Evolutionary conservation across 768 basidiomycete genomes (phyloP), one percentile per base, ranked within the genome.

Genomic region (Hysterangium stoloniferum): DNA sequence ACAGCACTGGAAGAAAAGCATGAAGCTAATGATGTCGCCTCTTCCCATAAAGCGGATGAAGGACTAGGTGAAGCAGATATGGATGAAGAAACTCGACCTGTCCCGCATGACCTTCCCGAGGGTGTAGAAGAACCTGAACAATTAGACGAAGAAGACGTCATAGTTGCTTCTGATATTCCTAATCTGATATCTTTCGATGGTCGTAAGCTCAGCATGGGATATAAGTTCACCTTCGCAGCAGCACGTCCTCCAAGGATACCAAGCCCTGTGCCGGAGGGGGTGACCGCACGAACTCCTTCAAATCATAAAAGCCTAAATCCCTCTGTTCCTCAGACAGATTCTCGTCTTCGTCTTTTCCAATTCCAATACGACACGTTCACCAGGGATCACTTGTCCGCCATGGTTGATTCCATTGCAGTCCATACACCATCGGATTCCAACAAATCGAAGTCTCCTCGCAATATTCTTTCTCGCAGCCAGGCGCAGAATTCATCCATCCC

Each of bases 351-450:
- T 11, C 74, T 97, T 32, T 97, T 98, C 68, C 86, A 92, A 61
- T 87, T 93, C 45, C 83, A 91, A 56, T 98, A 97, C 61, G 95
- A 99, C 64, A 97, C 95, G 0, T 94, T 88, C 61, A 99, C 95
- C 1, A 80, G 92, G 37, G 88, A 95, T 19, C 91, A 96, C 62
- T 78, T 98, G 36, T 91, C 90, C 2, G 91, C 88, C 0, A 78
- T 98, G 68, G 92, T 95, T 2, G 94, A 96, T 57, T 89, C 91
- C 2, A 94, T 97, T 54, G 92, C 90, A n/a, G 70, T 85, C 34
- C 82, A 85, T 55, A 79, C 82, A 0, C 78, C 79, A 0, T 79
- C 64, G 7, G 68, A 71, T 20, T 76, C 74, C 46, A 72, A 70
- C 1, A 51, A 51, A 43, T 7, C 34, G 4, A 22, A 17, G 53